Conservation (phyloP, 2,329 filamentous ascomycete genomes). For the Xylaria sp. region DNA sequence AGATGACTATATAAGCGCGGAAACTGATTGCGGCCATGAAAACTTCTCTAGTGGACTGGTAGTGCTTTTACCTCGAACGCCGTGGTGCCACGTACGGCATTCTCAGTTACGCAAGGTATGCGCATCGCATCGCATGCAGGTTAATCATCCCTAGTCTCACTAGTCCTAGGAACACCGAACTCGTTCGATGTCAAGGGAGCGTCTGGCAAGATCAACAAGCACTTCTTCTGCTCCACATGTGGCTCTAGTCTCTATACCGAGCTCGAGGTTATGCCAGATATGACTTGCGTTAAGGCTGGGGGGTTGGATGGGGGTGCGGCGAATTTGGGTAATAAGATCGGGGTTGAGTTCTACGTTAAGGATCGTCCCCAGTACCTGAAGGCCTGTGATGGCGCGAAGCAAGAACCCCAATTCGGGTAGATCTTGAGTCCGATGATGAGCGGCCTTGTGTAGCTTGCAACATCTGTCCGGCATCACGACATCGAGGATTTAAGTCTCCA, state of each 20-base stretch:
- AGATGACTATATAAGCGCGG: not conserved
- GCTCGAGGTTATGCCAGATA: conserved; percentile 29
- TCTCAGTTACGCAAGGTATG: conserved; percentile 28
- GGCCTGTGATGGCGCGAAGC: conserved; percentile 23
- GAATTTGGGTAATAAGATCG: conserved; percentile 24
- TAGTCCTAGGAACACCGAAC: conserved; percentile 9
- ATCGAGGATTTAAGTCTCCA: not conserved
- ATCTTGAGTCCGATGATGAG: not conserved
- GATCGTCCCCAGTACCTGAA: conserved; percentile 23
- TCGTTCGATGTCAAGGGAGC: conserved; percentile 21
- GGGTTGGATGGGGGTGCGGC: conserved; percentile 24
- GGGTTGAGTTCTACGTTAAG: conserved; percentile 26
- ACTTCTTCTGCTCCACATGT: conserved; percentile 29
- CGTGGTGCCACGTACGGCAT: conserved; percentile 21
- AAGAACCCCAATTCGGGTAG: conserved; percentile 24
- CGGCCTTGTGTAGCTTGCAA: not conserved
- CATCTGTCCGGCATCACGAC: no score
- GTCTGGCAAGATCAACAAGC: conserved; percentile 30
- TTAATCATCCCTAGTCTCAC: not conserved
- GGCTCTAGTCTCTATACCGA: conserved; percentile 31
- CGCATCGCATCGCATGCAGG: not conserved
- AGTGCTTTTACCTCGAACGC: conserved; percentile 28
- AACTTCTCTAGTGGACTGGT: conserved; percentile 14
- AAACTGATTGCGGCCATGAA: conserved; percentile 7
- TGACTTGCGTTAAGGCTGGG: conserved; percentile 30